Conservation (phyloP, 257 asterid genomes). For the Solanum lycopersicoides region DNA sequence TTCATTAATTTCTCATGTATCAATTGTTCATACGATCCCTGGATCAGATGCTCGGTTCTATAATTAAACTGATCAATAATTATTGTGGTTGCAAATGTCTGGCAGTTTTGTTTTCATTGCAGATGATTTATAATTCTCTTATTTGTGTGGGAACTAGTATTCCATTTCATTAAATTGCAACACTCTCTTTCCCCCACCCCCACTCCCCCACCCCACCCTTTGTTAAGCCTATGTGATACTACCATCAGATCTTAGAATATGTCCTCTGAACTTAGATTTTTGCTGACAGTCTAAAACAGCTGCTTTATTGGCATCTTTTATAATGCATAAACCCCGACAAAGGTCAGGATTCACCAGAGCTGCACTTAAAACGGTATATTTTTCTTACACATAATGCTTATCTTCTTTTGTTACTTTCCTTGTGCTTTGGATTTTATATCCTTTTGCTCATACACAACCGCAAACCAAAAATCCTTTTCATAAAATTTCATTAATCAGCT, state of each 20-base stretch:
- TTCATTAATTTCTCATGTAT: neutral
- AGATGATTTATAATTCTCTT: neutral
- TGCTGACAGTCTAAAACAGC: constrained; percentile 72
- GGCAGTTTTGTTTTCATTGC: neutral
- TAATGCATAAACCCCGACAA: constrained; percentile 60
- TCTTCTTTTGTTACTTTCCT: neutral
- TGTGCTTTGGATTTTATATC: neutral
- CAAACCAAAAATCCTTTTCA: neutral
- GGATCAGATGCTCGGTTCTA: neutral
- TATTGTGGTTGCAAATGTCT: neutral
- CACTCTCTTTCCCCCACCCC: neutral
- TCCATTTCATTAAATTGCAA: neutral
- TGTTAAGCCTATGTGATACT: neutral
- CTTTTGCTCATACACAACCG: neutral
- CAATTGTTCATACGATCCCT: neutral
- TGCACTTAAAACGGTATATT: constrained; percentile 65
- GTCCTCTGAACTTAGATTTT: constrained; percentile 5
- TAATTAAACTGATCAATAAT: neutral
- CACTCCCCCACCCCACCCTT: neutral
- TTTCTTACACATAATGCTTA: neutral
- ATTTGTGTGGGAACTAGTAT: neutral
- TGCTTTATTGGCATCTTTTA: constrained; percentile 69
- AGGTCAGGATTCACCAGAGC: constrained; percentile 71
- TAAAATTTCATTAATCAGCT: constrained; percentile 34
- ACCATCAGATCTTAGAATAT: neutral